Conservation (phyloP, 345 rosid species). For the Eucalyptus tenuipes region DNA sequence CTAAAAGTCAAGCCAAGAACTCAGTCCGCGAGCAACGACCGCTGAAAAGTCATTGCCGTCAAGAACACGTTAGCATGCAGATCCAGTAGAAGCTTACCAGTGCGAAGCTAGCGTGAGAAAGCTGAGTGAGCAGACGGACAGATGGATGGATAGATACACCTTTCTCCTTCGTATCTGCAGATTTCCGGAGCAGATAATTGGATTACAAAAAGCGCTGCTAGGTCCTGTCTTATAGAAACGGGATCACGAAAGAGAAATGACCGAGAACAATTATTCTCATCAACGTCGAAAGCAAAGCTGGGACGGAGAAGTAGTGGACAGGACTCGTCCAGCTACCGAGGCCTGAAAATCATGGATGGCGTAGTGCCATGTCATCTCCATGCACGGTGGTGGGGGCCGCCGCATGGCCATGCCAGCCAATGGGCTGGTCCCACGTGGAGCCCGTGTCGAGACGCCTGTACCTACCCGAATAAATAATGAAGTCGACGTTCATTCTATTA, state of each 20-base stretch:
- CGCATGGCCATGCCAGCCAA: background rate
- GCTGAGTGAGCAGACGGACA: background rate
- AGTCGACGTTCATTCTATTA: background rate
- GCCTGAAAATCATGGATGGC: constrained; percentile 3
- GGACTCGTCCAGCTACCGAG: background rate
- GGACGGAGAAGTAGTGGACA: constrained; percentile 9
- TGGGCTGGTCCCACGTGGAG: background rate
- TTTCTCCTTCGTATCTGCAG: background rate
- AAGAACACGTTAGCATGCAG: background rate
- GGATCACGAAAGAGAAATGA: background rate
- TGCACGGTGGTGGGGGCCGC: background rate
- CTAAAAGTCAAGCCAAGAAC: background rate
- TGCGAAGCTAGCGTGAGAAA: background rate
- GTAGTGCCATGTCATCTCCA: constrained; percentile 10
- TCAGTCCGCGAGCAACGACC: background rate
- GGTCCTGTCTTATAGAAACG: background rate
- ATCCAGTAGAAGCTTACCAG: background rate
- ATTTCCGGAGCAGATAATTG: background rate
- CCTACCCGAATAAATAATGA: background rate
- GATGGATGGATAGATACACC: background rate
- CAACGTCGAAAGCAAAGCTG: background rate
- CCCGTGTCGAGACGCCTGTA: background rate
- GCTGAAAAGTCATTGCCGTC: background rate
- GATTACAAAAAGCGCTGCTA: background rate
- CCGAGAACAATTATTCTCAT: background rate